Base-by-base conservation (phyloP, 345 rosid genomes). In the Eutrema yunnanense region DNA sequence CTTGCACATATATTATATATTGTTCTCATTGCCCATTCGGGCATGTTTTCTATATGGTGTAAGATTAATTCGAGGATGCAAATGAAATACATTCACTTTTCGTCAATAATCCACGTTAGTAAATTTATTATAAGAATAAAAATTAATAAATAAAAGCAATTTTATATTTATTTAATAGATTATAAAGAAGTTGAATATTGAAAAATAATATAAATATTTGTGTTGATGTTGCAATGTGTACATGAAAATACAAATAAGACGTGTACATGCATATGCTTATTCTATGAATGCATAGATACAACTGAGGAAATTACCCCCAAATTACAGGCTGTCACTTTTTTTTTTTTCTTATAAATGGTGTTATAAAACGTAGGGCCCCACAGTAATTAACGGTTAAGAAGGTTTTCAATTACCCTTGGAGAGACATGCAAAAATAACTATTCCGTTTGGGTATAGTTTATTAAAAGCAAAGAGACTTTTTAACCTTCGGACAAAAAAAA, bases 251-350 rank as follows among this genome's bases (percentile, higher is more conserved):
- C 29, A 57, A 3, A 22, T 9, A 29, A 59, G 27, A 26, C 47
- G 57, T 69, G 56, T 26, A 34, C 46, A 60, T 30, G 34, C 51
- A 60, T 71, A 60, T 71, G 67, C 26, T 44, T 52, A 38, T 62
- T 19, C 12, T 68, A 42, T 61, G 62, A 62, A 51, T 14, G 26
- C 7, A 48, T 43, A 9, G 8, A 58, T 62, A 46, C n/a, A 60
- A 16, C 56, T 19, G 38, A 65, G 14, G 14, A 66, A 22, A 42
- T 42, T 37, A 34, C 30, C 48, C 34, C 16, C 33, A 54, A 69
- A 47, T 2, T 29, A 62, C 58, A 73, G 47, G 12, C 55, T 62
- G 63, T 63, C 54, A 52, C 5, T 43, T 40, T 4, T 37, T 38
- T 10, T 4, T 32, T 9, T 3, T 3, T 38, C 0, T 19, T 19